These are phyloP conservation scores for Ophiocordyceps camponoti-leonardi DNA, from an alignment of 2,329 filamentous ascomycete species.

Conservation along the genomic window DNA sequence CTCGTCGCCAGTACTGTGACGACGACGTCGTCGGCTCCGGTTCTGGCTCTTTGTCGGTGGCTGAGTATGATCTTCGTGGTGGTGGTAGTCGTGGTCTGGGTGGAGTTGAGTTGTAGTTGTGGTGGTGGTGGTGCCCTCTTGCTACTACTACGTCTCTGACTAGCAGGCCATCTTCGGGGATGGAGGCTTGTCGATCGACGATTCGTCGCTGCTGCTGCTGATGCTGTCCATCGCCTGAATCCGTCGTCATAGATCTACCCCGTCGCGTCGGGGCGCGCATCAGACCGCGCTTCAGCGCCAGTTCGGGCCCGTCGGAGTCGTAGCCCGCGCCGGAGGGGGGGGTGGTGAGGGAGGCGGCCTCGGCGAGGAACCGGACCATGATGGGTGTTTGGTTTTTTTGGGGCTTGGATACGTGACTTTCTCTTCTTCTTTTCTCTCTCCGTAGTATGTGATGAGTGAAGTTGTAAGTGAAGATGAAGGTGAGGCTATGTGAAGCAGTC, in stretches of 20 bases:
- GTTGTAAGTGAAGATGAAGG: too few species aligned
- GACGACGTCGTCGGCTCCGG: slow-evolving; percentile 27
- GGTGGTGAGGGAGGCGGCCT: slow-evolving; percentile 9
- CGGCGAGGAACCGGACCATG: slow-evolving; percentile 16
- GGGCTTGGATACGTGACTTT: too few species aligned
- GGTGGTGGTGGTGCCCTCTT: slow-evolving; percentile 2
- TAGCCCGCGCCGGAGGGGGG: slow-evolving; percentile 5
- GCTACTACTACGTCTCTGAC: too few species aligned
- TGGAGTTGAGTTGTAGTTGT: background rate
- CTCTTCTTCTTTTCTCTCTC: too few species aligned
- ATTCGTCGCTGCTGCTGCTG: slow-evolving; percentile 6
- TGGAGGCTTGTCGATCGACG: slow-evolving; percentile 12
- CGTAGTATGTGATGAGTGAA: too few species aligned
- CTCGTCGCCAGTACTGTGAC: slow-evolving; percentile 20
- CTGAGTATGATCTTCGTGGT: slow-evolving; percentile 39
- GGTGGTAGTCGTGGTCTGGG: slow-evolving; percentile 16
- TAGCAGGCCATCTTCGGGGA: slow-evolving; percentile 16
- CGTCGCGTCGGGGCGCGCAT: slow-evolving; percentile 25
- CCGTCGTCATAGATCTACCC: slow-evolving; percentile 29
- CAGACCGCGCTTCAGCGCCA: slow-evolving; percentile 16
- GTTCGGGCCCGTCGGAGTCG: slow-evolving; percentile 3
- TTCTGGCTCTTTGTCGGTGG: slow-evolving; percentile 43
- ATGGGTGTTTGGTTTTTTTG: too few species aligned
- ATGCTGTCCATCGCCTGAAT: slow-evolving; percentile 19
- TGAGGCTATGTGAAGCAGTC: too few species aligned